Evolutionary conservation across 2,329 filamentous ascomycete species (phyloP), one percentile per base, ranked within the genome.

Genomic region (Pezicula radicicola): DNA sequence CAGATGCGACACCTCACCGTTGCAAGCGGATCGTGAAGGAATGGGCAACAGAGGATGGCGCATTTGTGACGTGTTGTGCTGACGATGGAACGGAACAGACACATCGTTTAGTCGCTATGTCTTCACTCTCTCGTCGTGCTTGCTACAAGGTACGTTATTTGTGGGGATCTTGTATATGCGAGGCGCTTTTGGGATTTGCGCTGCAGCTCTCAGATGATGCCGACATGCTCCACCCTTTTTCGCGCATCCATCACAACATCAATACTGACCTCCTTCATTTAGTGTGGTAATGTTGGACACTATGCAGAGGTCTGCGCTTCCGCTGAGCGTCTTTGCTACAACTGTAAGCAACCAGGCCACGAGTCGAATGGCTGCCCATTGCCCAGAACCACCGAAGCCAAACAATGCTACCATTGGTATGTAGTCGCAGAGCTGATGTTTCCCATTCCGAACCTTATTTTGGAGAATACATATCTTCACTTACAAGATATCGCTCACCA

Each of bases 321-420:
- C 55, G 89, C 92, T 55, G 93, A 99, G 82, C 90, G 94, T 69
- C 88, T 99, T 68, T 99, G 94, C 87, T 99, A 99, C 79, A 99
- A 99, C 81, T 99, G 94, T 92, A 79, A 93, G 79, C 88, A 93
- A 76, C 89, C 89, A 84, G 88, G 91, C 71, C 94, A 99, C 75
- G 94, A 99, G 79, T 97, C 93, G 61, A 97, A 96, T 77, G 89
- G 88, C 72, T 99, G 94, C 82, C 94, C 94, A 65, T 87, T 93
- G 69, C 94, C 94, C 67, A 88, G 94, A 73, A 97, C 93, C 56
- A 97, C 94, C 60, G 94, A 99, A 77, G 91, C 91, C 49, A 99
- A 99, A 85, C 94, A 99, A 81, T 99, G 94, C 84, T 99, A 99
- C 74, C 94, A 97, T 78, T 99, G 30, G 30, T 33, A 33, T 13